Conservation (phyloP, 306 rosid species). For the Dryas octopetala region DNA sequence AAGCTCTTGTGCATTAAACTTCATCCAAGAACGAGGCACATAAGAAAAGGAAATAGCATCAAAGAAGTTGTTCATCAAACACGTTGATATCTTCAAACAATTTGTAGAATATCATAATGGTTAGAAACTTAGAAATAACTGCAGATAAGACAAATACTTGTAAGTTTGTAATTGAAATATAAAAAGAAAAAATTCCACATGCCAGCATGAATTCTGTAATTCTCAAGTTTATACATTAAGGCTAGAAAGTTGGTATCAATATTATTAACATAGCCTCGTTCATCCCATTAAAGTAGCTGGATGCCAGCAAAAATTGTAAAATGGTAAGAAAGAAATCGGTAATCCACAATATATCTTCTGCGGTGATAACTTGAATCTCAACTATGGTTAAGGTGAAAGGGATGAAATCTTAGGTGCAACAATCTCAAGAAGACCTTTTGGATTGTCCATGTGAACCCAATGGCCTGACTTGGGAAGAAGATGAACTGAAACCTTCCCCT, state of each 20-base stretch:
- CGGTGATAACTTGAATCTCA: slow-evolving; percentile 11
- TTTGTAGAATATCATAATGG: neutral
- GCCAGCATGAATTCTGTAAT: neutral
- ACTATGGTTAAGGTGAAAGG: slow-evolving; percentile 31
- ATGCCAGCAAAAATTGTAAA: neutral
- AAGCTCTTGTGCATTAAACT: no score
- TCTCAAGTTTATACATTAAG: neutral
- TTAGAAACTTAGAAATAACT: neutral
- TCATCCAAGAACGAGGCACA: no score
- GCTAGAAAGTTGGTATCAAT: neutral
- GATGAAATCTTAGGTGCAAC: slow-evolving; percentile 69
- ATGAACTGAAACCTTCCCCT: slow-evolving; percentile 56
- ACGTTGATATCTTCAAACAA: neutral
- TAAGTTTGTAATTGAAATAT: neutral
- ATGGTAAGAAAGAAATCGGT: neutral
- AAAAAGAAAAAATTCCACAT: neutral
- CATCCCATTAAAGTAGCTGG: neutral
- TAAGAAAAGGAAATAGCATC: no score
- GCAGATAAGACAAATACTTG: neutral
- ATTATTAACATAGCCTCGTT: slow-evolving; percentile 1
- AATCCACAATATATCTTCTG: slow-evolving; percentile 3
- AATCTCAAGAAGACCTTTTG: slow-evolving; percentile 80
- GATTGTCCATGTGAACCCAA: slow-evolving; percentile 96
- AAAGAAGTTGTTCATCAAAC: no score
- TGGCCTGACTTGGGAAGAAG: slow-evolving; percentile 89